Evolutionary conservation across 2,329 filamentous ascomycete genomes (phyloP), one percentile per base, ranked within the genome.

Genomic region (Cryphonectria nitschkei): DNA sequence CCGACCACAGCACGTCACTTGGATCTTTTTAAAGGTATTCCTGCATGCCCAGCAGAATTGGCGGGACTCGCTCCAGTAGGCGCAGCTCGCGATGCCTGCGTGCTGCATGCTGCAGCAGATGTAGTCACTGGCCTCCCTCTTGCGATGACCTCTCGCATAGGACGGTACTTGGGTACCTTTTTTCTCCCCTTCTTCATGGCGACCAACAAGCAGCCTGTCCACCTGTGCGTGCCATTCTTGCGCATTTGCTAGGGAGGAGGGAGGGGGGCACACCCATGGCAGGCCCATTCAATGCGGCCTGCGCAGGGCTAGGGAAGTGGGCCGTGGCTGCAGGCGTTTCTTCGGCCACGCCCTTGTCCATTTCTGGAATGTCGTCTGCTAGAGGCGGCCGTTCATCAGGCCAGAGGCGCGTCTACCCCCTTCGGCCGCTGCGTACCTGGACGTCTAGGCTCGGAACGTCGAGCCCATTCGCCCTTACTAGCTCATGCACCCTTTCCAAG

Each of bases 261-360:
- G 58, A 61, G 68, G 37, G 46, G 37, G 71, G 60, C 19, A 50
- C 46, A 50, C 56, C 67, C 67, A 58, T 67, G 63, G 52, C 69
- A 37, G 66, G 71, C 63, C 71, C 69, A 58, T 63, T 62, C 68
- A 64, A 67, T 70, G 71, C 71, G 70, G 63, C 69, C 69, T 70
- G 70, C 22, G 5, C 69, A 73, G 69, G 69, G 71, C 69, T 66
- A 69, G 66, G 46, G 56, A 67, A 73, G 71, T 67, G 67, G 63
- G 66, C 66, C 52, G 67, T 72, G 71, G 66, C 66, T 69, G 69
- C 71, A 73, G 71, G 71, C 63, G 66, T 73, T 65, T 68, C 65
- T 65, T 68, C 54, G 62, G 65, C 41, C 65, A 8, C 46, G 50
- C 65, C 58, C 69, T 68, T 70, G 62, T 54, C 64, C 60, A 50